phyloP scores from a whole-genome alignment of 148 eudicot genomes.

The Bassia scoparia region DNA sequence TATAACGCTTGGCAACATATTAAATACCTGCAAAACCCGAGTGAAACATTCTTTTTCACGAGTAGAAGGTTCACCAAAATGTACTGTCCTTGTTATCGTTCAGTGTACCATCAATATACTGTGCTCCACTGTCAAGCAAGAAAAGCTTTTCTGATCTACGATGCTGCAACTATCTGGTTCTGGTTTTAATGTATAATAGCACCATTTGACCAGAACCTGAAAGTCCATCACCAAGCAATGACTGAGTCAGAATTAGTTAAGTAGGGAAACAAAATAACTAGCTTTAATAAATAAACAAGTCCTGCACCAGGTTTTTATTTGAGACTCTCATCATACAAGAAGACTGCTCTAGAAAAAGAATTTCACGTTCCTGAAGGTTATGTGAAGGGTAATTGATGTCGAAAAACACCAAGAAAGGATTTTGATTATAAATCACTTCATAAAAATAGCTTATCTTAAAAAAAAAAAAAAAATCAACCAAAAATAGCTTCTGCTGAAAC shows the following conservation, averaged over 20 bases:
- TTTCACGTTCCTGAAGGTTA: too few relatives aligned
- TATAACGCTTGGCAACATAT: neutral
- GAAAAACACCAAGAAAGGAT: neutral
- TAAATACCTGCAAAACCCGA: slow-evolving; percentile 80
- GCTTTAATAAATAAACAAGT: neutral
- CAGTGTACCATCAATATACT: slow-evolving; percentile 97
- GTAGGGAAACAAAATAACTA: too few relatives aligned
- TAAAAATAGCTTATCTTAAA: neutral
- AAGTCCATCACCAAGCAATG: slow-evolving; percentile 16
- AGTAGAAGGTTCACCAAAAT: slow-evolving; percentile 85
- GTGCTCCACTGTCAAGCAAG: slow-evolving; percentile 94
- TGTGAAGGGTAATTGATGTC: too few relatives aligned
- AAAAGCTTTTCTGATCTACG: slow-evolving; percentile 70
- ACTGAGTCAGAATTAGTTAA: neutral
- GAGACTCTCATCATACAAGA: too few relatives aligned
- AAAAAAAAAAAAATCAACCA: too few relatives aligned
- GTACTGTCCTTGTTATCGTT: slow-evolving; percentile 94
- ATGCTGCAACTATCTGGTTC: slow-evolving; percentile 74
- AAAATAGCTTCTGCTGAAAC: neutral
- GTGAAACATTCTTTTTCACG: slow-evolving; percentile 90
- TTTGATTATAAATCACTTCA: neutral
- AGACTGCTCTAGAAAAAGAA: too few relatives aligned
- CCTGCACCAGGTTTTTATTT: neutral
- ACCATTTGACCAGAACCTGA: slow-evolving; percentile 91
- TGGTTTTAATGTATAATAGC: slow-evolving; percentile 95